Evolutionary conservation across 352 stramenopile species (phyloP).

Genomic region (Pilasporangium apinafurcum): DNA sequence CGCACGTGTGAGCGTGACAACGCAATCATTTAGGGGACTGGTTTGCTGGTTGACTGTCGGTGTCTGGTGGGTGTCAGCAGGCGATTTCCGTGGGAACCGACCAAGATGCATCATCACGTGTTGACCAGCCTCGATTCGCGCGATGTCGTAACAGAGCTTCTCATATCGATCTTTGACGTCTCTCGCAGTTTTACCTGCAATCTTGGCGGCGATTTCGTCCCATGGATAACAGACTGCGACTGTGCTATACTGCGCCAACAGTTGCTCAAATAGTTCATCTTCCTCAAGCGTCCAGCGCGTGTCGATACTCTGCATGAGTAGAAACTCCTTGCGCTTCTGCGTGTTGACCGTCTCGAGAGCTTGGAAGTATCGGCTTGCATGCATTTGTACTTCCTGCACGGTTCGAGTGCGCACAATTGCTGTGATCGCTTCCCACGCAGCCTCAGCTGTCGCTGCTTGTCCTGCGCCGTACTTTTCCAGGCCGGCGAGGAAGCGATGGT

Average conservation of each 20-base stretch:
- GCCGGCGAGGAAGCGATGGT: constrained; percentile 56
- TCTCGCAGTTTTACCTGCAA: constrained; percentile 41
- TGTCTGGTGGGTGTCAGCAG: constrained; percentile 11
- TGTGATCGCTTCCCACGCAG: constrained; percentile 56
- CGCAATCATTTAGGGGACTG: too few relatives aligned
- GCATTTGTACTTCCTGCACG: constrained; percentile 27
- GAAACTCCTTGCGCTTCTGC: constrained; percentile 33
- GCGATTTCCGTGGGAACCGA: constrained; percentile 16
- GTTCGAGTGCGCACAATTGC: constrained; percentile 44
- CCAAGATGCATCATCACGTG: constrained; percentile 55
- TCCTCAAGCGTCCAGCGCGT: constrained; percentile 53
- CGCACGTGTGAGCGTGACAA: constrained; percentile 39
- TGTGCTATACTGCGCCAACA: constrained; percentile 37
- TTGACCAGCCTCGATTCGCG: constrained; percentile 57
- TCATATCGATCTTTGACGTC: constrained; percentile 62
- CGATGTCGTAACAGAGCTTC: constrained; percentile 73
- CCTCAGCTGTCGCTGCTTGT: constrained; percentile 23
- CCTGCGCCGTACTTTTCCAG: constrained; percentile 58
- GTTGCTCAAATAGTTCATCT: constrained; percentile 57
- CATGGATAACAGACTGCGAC: constrained; percentile 45
- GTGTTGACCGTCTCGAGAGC: constrained; percentile 35
- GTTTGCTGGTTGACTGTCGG: too few relatives aligned
- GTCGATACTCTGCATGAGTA: constrained; percentile 52
- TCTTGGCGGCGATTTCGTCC: constrained; percentile 42
- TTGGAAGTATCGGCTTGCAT: constrained; percentile 47